Conservation (phyloP, 176 grass and related monocot genomes). For the Themeda triandra region DNA sequence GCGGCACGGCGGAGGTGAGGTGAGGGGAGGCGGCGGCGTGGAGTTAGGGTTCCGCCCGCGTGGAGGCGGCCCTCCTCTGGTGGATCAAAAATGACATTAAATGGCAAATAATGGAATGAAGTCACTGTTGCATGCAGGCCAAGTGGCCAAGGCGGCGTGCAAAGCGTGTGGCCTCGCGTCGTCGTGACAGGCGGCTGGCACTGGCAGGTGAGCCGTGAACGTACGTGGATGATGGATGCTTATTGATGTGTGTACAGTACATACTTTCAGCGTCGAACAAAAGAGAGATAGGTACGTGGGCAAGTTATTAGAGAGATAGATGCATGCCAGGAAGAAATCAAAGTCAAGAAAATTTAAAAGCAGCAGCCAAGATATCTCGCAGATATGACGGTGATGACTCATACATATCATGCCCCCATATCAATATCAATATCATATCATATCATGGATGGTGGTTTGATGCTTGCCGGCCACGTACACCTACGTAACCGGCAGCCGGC, state of each 20-base stretch:
- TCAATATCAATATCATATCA: too few species aligned
- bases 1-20: too few species aligned
- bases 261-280: background rate
- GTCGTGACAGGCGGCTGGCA: background rate
- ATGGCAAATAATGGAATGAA: too few species aligned
- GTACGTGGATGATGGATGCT: background rate
- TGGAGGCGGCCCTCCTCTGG: too few species aligned
- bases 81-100: too few species aligned
- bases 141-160: too few species aligned
- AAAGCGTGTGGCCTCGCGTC: background rate
- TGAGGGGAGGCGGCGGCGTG: too few species aligned
- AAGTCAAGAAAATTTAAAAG: background rate
- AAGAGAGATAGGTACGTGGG: background rate
- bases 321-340: background rate
- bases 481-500: background rate
- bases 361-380: background rate
- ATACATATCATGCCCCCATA: background rate
- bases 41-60: too few species aligned
- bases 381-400: background rate
- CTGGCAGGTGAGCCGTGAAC: conserved; percentile 2
- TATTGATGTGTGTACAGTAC: background rate
- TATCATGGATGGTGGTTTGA: background rate
- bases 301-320: background rate
- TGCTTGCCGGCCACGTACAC: background rate
- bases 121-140: too few species aligned